Evolutionary conservation across 495 filamentous ascomycete genomes (phyloP).

Genomic region (Trichoderma gamsii): DNA sequence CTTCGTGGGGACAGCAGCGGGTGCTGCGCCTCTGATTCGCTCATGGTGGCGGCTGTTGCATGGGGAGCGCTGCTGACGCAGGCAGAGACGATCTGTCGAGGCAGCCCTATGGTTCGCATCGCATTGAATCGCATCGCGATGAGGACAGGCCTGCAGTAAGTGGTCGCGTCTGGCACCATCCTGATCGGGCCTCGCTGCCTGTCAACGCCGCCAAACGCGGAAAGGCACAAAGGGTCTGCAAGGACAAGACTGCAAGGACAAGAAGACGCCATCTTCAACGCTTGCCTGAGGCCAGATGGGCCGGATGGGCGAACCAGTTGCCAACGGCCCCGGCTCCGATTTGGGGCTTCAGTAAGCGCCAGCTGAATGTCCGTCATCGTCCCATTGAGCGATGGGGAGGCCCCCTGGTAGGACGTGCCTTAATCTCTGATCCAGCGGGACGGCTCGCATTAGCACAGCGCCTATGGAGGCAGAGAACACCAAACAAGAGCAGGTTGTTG

Average conservation of each 20-base stretch:
- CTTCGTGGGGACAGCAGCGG: not conserved
- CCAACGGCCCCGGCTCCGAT: not conserved
- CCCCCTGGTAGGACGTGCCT: not conserved
- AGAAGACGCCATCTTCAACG: not conserved
- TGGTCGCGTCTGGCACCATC: not conserved
- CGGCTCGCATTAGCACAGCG: not conserved
- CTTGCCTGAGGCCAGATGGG: not conserved
- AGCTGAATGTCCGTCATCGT: constrained; percentile 8
- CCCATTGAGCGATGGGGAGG: not conserved
- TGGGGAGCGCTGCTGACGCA: constrained; percentile 12
- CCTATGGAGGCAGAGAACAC: not conserved
- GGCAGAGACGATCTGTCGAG: constrained; percentile 11
- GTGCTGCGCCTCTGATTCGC: constrained; percentile 13
- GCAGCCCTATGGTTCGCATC: constrained; percentile 14
- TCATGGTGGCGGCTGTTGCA: constrained; percentile 13
- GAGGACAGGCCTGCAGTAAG: not conserved
- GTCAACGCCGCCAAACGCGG: not conserved
- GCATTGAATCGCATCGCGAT: too few species aligned
- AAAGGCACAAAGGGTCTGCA: not conserved
- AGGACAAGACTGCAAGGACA: not conserved
- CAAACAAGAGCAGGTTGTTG: not conserved
- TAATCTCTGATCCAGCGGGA: constrained; percentile 6
- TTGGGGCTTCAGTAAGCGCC: constrained; percentile 5
- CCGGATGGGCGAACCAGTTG: not conserved
- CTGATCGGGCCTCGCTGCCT: not conserved